Base-by-base conservation (phyloP, 2,329 filamentous ascomycete species). In the Trichothecium sympodiale region DNA sequence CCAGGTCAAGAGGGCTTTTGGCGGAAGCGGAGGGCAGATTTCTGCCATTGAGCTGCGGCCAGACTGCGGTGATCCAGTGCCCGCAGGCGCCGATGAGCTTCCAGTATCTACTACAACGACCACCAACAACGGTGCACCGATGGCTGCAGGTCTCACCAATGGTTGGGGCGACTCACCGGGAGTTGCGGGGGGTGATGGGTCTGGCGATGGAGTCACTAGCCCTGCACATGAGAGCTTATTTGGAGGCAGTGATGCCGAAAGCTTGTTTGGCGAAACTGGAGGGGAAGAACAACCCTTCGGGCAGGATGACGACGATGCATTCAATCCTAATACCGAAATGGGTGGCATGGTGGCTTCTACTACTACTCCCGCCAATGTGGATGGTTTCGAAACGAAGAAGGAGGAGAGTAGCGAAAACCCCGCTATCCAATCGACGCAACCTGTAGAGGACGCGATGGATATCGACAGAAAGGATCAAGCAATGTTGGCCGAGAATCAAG, bases 1-100 rank as follows among this genome's bases (percentile, higher is more conserved):
- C 0, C 70, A 82, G 47, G 69, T 82, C 6, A 79, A 77, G 44
- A 74, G 88, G 9, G 71, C 72, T 4, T 98, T 91, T 50, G 77
- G 80, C 32, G 80, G 82, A 2, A 84, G 71, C 36, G 83, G 80
- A 12, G 70, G 83, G 5, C 91, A 98, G 53, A 87, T 96, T 40
- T 91, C 85, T 3, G 77, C 85, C 2, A 78, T 98, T 29, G 88
- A 96, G 57, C 72, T 86, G 38, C 74, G 91, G 3, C 89, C 91
- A 3, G 68, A 81, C 36, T 86, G 78, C 17, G 80, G 75, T 23
- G 60, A 84, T 0, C 78, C 83, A 1, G 73, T 96, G 2, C 86
- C 88, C 0, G 74, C 77, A 36, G 82, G 83, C 40, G 78, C 79
- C 1, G 69, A 77, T 40, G 71, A 84, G 37, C 41, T 62, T 2